Evolutionary conservation across 2,329 filamentous ascomycete species (phyloP), one percentile per base, ranked within the genome.

Genomic region (Magnaporthiopsis poae): DNA sequence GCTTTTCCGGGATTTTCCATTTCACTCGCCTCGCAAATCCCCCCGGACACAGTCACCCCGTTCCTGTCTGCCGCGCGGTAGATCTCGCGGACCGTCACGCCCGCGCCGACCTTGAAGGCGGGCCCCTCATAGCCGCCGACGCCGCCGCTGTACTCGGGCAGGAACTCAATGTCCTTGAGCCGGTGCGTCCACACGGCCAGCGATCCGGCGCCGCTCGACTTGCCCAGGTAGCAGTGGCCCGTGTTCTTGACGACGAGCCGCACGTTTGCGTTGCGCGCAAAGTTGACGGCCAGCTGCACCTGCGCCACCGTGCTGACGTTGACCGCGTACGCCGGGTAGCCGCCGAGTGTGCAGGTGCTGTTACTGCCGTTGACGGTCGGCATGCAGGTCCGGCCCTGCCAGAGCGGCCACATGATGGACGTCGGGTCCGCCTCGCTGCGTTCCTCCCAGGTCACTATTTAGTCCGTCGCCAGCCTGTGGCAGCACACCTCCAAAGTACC

Each of bases 221-320:
- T 77, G 65, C 73, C 77, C 52, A 77, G 74, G 69, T 81, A 84
- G 69, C 84, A 81, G 70, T 85, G 83, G 35, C 81, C 82, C 0
- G 82, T 85, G 74, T 84, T 82, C 69, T 78, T 79, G 67, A 84
- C 75, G 46, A 83, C 78, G 12, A 84, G 72, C 1, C 82, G 81
- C 61, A 84, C 72, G 69, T 82, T 81, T 4, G 75, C 70, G 61
- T 77, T 78, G 11, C 80, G 77, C 5, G 81, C 80, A 67, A 81
- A 79, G 70, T 81, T 81, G 63, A 82, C 71, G 0, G 79, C 79
- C 5, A 79, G 74, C 73, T 82, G 81, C 56, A 82, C 75, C 62
- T 82, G 78, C 4, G 75, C 75, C 0, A 80, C 79, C 27, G 73
- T 79, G 29, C 73, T 76, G 1, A 73, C 78, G 18, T 78, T 76